These are phyloP conservation scores for Sporothrix protearum DNA, from an alignment of 2,329 filamentous ascomycete species.

Conservation along the genomic window DNA sequence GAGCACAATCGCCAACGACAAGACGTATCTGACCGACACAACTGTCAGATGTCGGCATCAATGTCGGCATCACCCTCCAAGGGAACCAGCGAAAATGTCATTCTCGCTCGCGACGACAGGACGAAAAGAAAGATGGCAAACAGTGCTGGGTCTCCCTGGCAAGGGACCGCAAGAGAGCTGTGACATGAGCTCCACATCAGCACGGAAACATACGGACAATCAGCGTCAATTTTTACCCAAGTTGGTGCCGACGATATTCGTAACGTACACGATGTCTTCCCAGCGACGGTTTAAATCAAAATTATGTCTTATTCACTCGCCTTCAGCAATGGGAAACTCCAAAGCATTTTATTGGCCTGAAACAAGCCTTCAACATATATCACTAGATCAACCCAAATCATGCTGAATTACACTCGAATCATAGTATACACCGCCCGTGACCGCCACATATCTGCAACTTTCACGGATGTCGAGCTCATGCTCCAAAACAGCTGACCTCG, in stretches of 20 bases:
- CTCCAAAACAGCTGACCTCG: too few species aligned
- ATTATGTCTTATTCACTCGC: too few species aligned
- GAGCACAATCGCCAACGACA: too few species aligned
- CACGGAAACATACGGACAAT: not conserved
- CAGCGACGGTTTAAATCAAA: too few species aligned
- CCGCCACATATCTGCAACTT: not conserved
- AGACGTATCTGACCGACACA: not conserved
- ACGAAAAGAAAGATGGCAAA: not conserved
- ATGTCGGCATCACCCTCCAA: not conserved
- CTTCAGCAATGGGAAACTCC: not conserved
- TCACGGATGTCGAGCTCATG: not conserved
- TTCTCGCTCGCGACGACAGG: not conserved
- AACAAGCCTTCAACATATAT: too few species aligned
- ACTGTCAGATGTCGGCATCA: not conserved
- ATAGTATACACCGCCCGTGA: not conserved
- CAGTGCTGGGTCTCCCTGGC: not conserved
- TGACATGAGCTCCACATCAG: conserved; percentile 9
- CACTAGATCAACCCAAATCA: too few species aligned
- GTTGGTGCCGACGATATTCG: too few species aligned
- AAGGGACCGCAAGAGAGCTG: conserved; percentile 16
- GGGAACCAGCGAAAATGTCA: not conserved
- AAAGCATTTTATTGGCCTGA: not conserved
- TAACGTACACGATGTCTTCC: too few species aligned
- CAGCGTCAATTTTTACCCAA: not conserved
- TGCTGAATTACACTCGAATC: too few species aligned